These are phyloP conservation scores for Brassica rapa DNA, from an alignment of 345 rosid species.

Conservation along the genomic window DNA sequence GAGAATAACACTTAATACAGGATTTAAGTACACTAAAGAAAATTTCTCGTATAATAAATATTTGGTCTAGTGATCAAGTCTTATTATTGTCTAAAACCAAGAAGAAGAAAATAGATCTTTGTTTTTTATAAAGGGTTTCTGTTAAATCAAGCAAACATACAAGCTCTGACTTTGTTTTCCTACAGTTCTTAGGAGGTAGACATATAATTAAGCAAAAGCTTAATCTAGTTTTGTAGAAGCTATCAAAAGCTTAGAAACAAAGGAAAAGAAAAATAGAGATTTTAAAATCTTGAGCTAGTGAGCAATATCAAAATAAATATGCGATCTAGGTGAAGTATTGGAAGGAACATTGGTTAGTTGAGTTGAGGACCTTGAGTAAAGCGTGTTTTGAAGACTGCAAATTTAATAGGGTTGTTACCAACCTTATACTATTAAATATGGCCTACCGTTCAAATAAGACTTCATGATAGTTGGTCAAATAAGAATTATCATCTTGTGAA, in stretches of 20 bases:
- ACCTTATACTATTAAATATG: neutral
- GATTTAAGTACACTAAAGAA: neutral
- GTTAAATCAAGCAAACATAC: neutral
- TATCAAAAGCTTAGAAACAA: neutral
- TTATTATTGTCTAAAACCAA: neutral
- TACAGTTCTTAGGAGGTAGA: neutral
- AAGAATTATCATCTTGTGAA: neutral
- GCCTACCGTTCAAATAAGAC: constrained; percentile 1
- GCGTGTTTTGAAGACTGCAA: neutral
- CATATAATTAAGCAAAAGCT: neutral
- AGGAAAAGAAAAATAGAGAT: neutral
- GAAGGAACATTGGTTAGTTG: neutral
- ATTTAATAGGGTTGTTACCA: constrained; percentile 9
- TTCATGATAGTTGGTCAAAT: constrained; percentile 1
- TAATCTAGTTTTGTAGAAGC: neutral
- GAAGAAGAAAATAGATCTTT: neutral
- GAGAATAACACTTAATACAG: neutral
- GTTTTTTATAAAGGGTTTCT: neutral
- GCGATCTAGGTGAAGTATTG: neutral
- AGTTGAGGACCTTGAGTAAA: neutral
- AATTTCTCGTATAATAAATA: neutral
- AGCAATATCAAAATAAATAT: neutral
- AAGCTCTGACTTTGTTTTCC: neutral
- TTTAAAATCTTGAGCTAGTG: neutral
- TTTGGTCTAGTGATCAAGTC: neutral